A percentile compares a stretch with the other conserved stretches of the same genome.
Conservation (phyloP, 306 rosid species). For the Luffa acutangula region DNA sequence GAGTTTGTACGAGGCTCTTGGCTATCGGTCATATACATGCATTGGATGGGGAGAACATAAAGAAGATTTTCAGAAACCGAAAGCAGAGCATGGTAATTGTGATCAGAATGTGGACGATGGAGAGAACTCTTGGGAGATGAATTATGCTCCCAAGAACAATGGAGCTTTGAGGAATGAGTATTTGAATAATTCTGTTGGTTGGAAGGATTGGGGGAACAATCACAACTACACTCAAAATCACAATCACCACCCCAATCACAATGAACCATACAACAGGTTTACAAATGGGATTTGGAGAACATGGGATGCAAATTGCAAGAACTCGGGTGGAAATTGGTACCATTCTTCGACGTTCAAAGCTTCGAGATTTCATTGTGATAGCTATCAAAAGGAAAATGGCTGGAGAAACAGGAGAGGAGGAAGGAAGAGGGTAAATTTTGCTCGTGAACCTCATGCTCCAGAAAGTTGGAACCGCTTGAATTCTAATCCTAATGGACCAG, state of each 20-base stretch:
- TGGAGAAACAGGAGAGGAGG: slow-evolving; percentile 39
- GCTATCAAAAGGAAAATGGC: slow-evolving; percentile 27
- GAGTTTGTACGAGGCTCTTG: slow-evolving; percentile 23
- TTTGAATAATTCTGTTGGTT: slow-evolving; percentile 17
- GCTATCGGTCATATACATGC: slow-evolving; percentile 25
- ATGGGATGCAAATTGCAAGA: slow-evolving; percentile 2
- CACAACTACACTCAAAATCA: not conserved
- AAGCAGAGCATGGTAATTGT: slow-evolving; percentile 14
- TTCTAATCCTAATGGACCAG: slow-evolving; percentile 7
- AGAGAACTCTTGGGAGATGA: slow-evolving; percentile 31
- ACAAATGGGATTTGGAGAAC: slow-evolving; percentile 19
- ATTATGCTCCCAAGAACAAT: not conserved
- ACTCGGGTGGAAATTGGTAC: not conserved
- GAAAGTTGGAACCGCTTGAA: slow-evolving; percentile 15
- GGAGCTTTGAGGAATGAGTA: slow-evolving; percentile 11
- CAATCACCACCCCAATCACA: not conserved
- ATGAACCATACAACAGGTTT: slow-evolving; percentile 16
- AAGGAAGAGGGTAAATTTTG: slow-evolving; percentile 25
- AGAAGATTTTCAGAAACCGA: slow-evolving; percentile 21
- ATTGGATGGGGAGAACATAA: slow-evolving; percentile 47
- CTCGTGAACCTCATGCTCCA: slow-evolving; percentile 5
- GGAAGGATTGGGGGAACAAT: slow-evolving; percentile 27
- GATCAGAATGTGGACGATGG: slow-evolving; percentile 11
- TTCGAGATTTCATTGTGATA: slow-evolving; percentile 26
- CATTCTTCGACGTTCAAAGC: slow-evolving; percentile 31